phyloP scores from a whole-genome alignment of 2,329 filamentous ascomycete species.

The Hirsutella thompsonii region DNA sequence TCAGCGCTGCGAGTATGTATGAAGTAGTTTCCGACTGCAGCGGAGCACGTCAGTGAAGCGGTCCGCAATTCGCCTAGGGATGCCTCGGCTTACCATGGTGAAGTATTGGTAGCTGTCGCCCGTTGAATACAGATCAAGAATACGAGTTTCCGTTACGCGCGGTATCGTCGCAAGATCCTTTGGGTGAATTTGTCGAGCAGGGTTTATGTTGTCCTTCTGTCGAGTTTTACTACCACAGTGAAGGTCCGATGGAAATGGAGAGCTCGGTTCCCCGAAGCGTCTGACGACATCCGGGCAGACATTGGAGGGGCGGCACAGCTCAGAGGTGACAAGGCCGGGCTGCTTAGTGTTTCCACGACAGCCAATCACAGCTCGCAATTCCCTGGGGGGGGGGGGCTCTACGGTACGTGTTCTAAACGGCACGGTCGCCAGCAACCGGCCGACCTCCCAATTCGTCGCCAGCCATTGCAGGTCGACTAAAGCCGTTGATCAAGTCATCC shows the following conservation, averaged over 20 bases:
- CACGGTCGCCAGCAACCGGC: too few relatives aligned
- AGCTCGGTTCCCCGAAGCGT: constrained; percentile 6
- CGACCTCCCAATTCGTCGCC: neutral
- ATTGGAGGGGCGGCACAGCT: neutral
- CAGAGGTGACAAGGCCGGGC: neutral
- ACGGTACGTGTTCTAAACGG: neutral
- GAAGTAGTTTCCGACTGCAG: constrained; percentile 42
- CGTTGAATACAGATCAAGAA: too few relatives aligned
- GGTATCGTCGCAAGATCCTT: too few relatives aligned
- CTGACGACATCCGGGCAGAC: constrained; percentile 4
- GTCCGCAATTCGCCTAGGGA: neutral
- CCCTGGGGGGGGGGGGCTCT: neutral
- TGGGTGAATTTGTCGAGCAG: too few relatives aligned
- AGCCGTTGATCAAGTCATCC: neutral
- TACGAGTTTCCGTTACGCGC: too few relatives aligned
- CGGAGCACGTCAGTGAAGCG: constrained; percentile 1
- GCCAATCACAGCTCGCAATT: constrained; percentile 17
- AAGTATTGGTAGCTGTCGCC: too few relatives aligned
- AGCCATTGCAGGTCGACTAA: neutral
- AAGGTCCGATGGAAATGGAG: too few relatives aligned
- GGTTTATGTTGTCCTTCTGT: too few relatives aligned
- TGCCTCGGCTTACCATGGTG: constrained; percentile 1
- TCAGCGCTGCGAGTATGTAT: constrained; percentile 67
- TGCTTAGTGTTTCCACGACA: neutral
- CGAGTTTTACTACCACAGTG: too few relatives aligned